Evolutionary conservation across 2,329 filamentous ascomycete genomes (phyloP), one percentile per base, ranked within the genome.

Genomic region (Pseudocercospora crystallina): DNA sequence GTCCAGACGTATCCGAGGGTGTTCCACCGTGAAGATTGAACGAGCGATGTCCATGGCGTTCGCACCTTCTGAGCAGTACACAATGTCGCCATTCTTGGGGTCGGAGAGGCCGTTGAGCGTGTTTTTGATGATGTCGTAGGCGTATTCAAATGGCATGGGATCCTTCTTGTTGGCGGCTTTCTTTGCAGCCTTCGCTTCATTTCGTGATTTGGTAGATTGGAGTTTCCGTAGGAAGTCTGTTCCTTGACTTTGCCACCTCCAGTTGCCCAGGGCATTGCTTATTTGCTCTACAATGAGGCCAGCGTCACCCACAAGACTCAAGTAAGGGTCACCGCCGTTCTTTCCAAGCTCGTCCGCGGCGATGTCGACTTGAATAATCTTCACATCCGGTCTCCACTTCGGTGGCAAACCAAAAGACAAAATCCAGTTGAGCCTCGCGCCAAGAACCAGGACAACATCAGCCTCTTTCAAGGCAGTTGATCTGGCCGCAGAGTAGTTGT

Each of bases 21-120:
- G 72, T 29, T 79, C 70, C 13, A 82, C 69, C 0, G 76, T 72
- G 60, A 83, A 82, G 37, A 75, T 71, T 10, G 75, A 77, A 14
- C 80, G 76, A 2, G 77, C 80, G 46, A 82, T 81, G 57, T 83
- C 80, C 80, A 82, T 83, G 5, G 80, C 81, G 59, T 82, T 82
- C 8, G 80, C 78, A 5, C 80, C 80, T 66, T 83, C 79, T 1
- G 78, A 80, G 32, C 82, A 69, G 54, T 82, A 82, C 15, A 82
- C 75, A 17, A 81, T 72, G 37, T 71, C 66, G 15, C 75, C 77
- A 10, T 76, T 64, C 35, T 71, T 68, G 1, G 71, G 71, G 10
- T 71, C 75, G 0, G 71, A 77, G 29, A 78, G 60, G 3, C 56
- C 60, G 56, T 80, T 72, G 8, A 83, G 66, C 2, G 72, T 73